Conservation (phyloP, 345 rosid genomes). For the Capsella bursapastoris region DNA sequence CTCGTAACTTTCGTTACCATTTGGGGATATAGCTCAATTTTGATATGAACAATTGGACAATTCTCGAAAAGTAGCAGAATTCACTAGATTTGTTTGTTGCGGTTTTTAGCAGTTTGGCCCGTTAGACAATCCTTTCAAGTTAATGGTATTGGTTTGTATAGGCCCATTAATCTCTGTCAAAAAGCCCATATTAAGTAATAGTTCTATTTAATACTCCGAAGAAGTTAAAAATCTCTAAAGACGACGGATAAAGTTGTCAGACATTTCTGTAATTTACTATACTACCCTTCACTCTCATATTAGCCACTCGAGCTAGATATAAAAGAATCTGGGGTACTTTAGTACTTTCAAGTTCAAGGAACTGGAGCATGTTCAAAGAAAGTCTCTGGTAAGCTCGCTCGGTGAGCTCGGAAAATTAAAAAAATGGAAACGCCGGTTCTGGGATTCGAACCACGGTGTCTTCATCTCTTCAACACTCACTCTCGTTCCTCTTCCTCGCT, state of each 20-base stretch:
- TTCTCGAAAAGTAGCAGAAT: neutral
- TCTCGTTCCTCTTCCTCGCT: constrained; percentile 39
- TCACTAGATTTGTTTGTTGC: neutral
- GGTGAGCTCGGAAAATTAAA: neutral
- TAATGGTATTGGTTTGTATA: neutral
- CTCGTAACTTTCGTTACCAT: neutral
- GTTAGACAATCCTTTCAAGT: neutral
- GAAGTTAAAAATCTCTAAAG: no score
- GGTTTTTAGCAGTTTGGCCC: neutral
- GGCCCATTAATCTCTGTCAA: neutral
- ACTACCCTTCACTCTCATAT: neutral
- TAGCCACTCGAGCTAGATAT: neutral
- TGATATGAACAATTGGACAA: neutral
- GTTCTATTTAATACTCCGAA: no score
- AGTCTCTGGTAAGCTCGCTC: neutral
- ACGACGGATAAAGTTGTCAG: neutral
- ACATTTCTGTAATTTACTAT: neutral
- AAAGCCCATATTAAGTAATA: constrained; percentile 2
- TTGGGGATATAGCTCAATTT: neutral
- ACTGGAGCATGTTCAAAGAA: neutral
- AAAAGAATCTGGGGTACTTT: neutral
- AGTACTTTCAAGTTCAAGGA: neutral
- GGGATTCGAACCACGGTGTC: constrained; percentile 36
- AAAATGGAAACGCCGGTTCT: constrained; percentile 55
- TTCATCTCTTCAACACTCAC: constrained; percentile 39